A percentile compares a stretch with the other conserved stretches of the same genome.
Conservation (phyloP, 345 rosid species). For the Lenwebbia sp. region DNA sequence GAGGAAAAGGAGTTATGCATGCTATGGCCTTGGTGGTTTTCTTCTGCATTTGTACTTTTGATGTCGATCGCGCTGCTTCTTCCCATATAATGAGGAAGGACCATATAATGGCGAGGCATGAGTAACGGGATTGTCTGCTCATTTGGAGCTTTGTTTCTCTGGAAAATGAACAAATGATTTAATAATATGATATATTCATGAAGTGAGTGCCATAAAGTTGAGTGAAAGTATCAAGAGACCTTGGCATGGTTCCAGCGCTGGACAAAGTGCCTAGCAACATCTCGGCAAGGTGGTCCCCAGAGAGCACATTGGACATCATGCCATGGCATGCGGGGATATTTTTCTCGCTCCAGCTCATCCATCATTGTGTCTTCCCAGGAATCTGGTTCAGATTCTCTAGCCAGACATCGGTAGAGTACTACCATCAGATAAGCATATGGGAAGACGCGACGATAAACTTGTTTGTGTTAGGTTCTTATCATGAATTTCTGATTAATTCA, state of each 20-base stretch:
- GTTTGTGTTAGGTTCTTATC: neutral
- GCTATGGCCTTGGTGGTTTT: constrained; percentile 15
- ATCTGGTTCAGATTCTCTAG: constrained; percentile 93
- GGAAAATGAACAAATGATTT: neutral
- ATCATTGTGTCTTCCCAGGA: constrained; percentile 91
- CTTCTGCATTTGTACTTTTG: constrained; percentile 20
- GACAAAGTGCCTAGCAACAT: constrained; percentile 83
- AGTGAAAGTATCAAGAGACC: constrained; percentile 12
- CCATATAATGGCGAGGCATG: constrained; percentile 96
- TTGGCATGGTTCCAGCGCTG: constrained; percentile 98
- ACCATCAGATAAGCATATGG: neutral
- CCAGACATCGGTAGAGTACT: neutral
- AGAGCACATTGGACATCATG: constrained; percentile 93
- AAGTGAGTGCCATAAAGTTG: neutral
- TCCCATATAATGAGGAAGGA: constrained; percentile 91
- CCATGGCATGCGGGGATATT: constrained; percentile 97
- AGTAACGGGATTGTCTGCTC: constrained; percentile 76
- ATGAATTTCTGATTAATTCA: neutral
- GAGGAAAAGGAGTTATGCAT: constrained; percentile 42
- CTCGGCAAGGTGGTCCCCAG: constrained; percentile 97
- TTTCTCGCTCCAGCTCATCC: constrained; percentile 65
- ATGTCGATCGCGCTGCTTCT: constrained; percentile 50
- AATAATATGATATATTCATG: neutral
- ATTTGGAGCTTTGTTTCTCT: constrained; percentile 89
- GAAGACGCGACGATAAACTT: neutral